Conservation (phyloP, 495 filamentous ascomycete genomes). For the Xylaria castorea region DNA sequence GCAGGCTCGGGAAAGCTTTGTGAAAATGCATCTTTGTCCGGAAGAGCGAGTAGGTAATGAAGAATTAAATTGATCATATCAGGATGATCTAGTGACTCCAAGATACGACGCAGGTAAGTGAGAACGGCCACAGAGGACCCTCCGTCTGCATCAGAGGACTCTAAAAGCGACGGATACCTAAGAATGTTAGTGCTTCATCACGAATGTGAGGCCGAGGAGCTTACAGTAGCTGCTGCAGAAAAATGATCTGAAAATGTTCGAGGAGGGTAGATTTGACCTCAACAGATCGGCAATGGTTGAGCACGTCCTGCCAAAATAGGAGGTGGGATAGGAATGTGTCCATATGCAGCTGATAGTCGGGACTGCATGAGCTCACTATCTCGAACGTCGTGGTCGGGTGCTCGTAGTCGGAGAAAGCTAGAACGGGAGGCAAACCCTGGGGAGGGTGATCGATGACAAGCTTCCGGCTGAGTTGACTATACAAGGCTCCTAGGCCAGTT, state of each 20-base stretch:
- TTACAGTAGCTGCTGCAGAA: conserved; percentile 92
- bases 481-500: conserved; percentile 90
- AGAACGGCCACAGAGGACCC: conserved; percentile 95
- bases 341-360: conserved; percentile 77
- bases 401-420: conserved; percentile 84
- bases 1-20: conserved; percentile 35
- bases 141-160: conserved; percentile 95
- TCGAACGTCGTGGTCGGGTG: conserved; percentile 66
- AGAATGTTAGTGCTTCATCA: conserved; percentile 20
- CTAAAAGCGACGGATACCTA: conserved; percentile 92
- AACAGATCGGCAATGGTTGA: conserved; percentile 89
- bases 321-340: conserved; percentile 94
- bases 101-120: conserved; percentile 88
- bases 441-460: conserved; percentile 66
- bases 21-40: conserved; percentile 49
- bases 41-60: conserved; percentile 86
- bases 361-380: conserved; percentile 71
- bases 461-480: conserved; percentile 90
- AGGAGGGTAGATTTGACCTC: conserved; percentile 92
- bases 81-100: conserved; percentile 88
- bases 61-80: conserved; percentile 92
- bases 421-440: conserved; percentile 76
- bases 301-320: conserved; percentile 96
- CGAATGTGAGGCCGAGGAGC: conserved; percentile 34
- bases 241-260: conserved; percentile 97